A percentile compares a stretch with the other conserved stretches of the same genome.
These are phyloP conservation scores for Salix suchowensis DNA, from an alignment of 345 rosid species.

Conservation along the genomic window DNA sequence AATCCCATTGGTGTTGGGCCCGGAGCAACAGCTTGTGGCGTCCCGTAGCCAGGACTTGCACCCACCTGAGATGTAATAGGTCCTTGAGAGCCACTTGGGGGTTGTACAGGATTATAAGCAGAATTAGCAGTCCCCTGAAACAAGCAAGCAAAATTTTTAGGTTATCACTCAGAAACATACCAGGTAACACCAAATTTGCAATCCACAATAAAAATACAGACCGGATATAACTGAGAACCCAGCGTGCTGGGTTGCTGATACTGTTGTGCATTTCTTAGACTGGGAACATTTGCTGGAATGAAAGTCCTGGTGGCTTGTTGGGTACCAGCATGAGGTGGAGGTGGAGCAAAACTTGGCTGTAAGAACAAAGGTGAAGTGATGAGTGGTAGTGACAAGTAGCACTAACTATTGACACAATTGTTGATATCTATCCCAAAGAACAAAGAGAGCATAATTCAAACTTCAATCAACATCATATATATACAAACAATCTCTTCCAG, in stretches of 20 bases:
- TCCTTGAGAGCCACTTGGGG: constrained; percentile 48
- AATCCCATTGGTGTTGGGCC: constrained; percentile 51
- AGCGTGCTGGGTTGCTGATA: constrained; percentile 65
- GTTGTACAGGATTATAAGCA: constrained; percentile 47
- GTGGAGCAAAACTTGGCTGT: constrained; percentile 38
- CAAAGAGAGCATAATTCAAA: neutral
- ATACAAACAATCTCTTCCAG: neutral
- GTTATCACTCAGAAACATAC: constrained; percentile 1
- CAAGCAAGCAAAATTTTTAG: constrained; percentile 14
- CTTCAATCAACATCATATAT: neutral
- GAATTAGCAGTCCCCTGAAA: constrained; percentile 60
- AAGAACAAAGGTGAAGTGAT: neutral
- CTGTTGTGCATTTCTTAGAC: constrained; percentile 70
- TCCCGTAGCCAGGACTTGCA: constrained; percentile 44
- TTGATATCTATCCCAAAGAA: neutral
- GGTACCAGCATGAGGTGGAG: constrained; percentile 42
- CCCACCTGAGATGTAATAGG: constrained; percentile 47
- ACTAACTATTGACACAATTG: neutral
- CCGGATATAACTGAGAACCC: constrained; percentile 79
- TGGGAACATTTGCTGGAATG: constrained; percentile 75
- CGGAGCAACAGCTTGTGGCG: constrained; percentile 59
- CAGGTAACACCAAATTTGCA: constrained; percentile 4
- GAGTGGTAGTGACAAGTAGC: neutral
- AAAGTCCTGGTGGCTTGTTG: constrained; percentile 68
- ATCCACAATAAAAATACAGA: constrained; percentile 29